phyloP scores from a whole-genome alignment of 805 yeast species.

The Isabelozyma pseudorhagii region DNA sequence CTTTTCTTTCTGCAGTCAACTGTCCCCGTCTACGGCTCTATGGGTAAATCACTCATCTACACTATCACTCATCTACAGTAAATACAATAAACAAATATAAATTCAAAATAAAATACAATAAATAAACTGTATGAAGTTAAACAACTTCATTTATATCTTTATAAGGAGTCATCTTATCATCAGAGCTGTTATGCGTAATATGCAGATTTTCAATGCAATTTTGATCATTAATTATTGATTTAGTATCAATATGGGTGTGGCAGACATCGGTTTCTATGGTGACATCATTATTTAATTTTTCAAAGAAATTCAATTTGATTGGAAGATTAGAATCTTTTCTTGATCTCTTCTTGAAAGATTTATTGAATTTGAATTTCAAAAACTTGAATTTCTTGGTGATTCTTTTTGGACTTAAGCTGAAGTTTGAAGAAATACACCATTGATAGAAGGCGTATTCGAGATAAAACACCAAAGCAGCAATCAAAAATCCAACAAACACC shows the following conservation, averaged over 20 bases:
- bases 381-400: slow-evolving; percentile 1
- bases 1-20: not conserved
- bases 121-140: not conserved
- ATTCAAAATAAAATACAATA: not conserved
- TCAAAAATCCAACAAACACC: slow-evolving; percentile 63
- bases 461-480: slow-evolving; percentile 43
- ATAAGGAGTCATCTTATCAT: not conserved
- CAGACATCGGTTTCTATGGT: not conserved
- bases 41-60: no score
- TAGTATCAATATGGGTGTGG: not conserved
- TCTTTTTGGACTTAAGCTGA: not conserved
- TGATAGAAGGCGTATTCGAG: slow-evolving; percentile 40
- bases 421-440: slow-evolving; percentile 19
- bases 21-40: no score
- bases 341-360: slow-evolving; percentile 29
- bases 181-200: not conserved
- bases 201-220: not conserved
- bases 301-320: slow-evolving; percentile 23
- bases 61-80: not conserved
- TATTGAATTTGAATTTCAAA: slow-evolving; percentile 6
- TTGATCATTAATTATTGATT: not conserved
- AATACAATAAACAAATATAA: not conserved
- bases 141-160: slow-evolving; percentile 5
- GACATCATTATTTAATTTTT: slow-evolving; percentile 5
- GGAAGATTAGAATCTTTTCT: slow-evolving; percentile 60